These are phyloP conservation scores for Pyrenophora seminiperda DNA, from an alignment of 2,329 filamentous ascomycete genomes.

Conservation along the genomic window DNA sequence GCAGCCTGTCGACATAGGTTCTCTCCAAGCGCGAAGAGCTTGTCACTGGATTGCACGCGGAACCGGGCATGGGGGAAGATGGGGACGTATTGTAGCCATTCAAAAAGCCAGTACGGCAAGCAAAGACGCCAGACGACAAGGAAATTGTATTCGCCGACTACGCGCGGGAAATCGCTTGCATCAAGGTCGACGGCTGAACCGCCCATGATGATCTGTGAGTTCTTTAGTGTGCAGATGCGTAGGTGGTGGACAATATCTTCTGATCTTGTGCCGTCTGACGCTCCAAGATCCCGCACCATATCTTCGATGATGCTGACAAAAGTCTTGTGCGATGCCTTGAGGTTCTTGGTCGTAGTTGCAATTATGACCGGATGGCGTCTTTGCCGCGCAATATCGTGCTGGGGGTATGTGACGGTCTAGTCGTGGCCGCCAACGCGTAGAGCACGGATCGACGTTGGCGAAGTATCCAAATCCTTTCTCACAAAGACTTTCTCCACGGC, in stretches of 20 bases:
- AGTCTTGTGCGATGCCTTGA: slow-evolving; percentile 19
- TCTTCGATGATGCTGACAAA: slow-evolving; percentile 24
- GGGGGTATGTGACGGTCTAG: slow-evolving; percentile 31
- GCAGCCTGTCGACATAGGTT: slow-evolving; percentile 19
- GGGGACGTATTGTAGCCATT: slow-evolving; percentile 23
- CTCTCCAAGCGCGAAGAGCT: slow-evolving; percentile 24
- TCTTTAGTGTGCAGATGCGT: slow-evolving; percentile 25
- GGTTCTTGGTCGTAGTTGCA: slow-evolving; percentile 25
- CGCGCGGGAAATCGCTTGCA: slow-evolving; percentile 17
- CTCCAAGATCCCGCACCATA: slow-evolving; percentile 22
- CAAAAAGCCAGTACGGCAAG: slow-evolving; percentile 26
- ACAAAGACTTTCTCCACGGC: slow-evolving; percentile 25
- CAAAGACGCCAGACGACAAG: slow-evolving; percentile 29
- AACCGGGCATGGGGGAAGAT: slow-evolving; percentile 21
- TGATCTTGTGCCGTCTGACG: slow-evolving; percentile 15
- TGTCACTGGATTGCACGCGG: slow-evolving; percentile 26
- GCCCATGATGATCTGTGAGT: slow-evolving; percentile 28
- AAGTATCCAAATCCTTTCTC: slow-evolving; percentile 25
- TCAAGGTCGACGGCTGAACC: slow-evolving; percentile 24
- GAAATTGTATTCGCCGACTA: slow-evolving; percentile 30
- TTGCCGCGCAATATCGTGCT: slow-evolving; percentile 22
- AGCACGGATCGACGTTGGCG: slow-evolving; percentile 26
- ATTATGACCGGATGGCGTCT: slow-evolving; percentile 30
- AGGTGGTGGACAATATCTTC: slow-evolving; percentile 31
- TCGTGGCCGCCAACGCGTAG: slow-evolving; percentile 27